These are phyloP conservation scores for Mycena citricolor DNA, from an alignment of 1,284 basidiomycete genomes.

Conservation along the genomic window DNA sequence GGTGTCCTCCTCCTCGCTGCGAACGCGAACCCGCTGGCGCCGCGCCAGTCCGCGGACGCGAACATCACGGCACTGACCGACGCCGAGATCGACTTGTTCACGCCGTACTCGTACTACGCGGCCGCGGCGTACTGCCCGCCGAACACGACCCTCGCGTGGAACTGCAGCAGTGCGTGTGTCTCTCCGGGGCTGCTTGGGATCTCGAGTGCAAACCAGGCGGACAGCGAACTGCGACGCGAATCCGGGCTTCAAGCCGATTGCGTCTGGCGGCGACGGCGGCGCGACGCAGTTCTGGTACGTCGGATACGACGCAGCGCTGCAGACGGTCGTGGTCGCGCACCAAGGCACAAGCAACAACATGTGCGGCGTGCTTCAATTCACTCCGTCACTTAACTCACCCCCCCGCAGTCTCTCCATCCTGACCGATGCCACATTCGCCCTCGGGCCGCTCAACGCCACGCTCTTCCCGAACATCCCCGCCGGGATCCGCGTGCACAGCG, in stretches of 20 bases:
- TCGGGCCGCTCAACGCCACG: constrained; percentile 30
- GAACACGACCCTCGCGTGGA: constrained; percentile 48
- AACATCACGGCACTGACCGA: constrained; percentile 40
- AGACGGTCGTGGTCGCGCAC: constrained; percentile 49
- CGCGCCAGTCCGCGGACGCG: no score
- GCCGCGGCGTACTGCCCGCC: constrained; percentile 55
- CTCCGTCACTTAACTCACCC: not conserved
- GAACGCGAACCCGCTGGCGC: constrained; percentile 26
- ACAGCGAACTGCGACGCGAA: constrained; percentile 55
- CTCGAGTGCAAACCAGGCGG: constrained; percentile 22
- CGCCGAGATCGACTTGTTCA: constrained; percentile 46
- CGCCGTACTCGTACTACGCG: constrained; percentile 55
- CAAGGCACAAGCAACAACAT: constrained; percentile 52
- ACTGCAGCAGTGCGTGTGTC: constrained; percentile 50
- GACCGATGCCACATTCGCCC: constrained; percentile 34
- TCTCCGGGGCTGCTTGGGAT: not conserved
- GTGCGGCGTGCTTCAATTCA: constrained; percentile 29
- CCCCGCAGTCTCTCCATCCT: constrained; percentile 28
- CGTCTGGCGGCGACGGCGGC: constrained; percentile 61
- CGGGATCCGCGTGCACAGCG: constrained; percentile 36
- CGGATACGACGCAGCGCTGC: constrained; percentile 36
- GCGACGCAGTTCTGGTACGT: constrained; percentile 49
- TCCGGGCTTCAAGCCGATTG: constrained; percentile 51
- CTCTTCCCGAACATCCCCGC: constrained; percentile 41
- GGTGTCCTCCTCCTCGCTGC: constrained; percentile 16